phyloP scores from a whole-genome alignment of 371 early-diverging fungal genomes.

The Parasitella parasitica region DNA sequence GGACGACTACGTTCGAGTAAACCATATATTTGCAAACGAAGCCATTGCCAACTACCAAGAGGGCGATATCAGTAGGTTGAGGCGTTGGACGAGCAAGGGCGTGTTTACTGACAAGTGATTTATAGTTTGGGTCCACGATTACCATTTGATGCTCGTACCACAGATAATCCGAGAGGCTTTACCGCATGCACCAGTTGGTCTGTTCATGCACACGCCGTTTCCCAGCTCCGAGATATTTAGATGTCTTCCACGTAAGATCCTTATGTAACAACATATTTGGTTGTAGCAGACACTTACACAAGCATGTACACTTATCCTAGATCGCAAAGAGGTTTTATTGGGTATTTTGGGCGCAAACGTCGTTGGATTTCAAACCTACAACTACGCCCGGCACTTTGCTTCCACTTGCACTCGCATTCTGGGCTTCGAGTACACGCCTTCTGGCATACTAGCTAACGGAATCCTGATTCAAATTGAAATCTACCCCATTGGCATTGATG shows the following conservation, averaged over 20 bases:
- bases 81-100: not conserved
- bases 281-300: conserved; percentile 29
- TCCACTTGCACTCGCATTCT: conserved; percentile 90
- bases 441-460: conserved; percentile 76
- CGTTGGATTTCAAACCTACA: conserved; percentile 95
- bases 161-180: conserved; percentile 63
- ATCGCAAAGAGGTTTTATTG: conserved; percentile 85
- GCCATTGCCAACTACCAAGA: conserved; percentile 72
- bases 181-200: conserved; percentile 93
- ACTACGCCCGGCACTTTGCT: conserved; percentile 95
- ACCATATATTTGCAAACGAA: conserved; percentile 81
- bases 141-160: conserved; percentile 98
- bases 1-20: conserved; percentile 87
- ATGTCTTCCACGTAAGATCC: conserved; percentile 61
- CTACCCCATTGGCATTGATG: conserved; percentile 98
- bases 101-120: conserved; percentile 67
- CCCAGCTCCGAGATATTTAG: conserved; percentile 94
- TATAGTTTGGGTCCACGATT: conserved; percentile 99
- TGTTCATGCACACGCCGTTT: conserved; percentile 99
- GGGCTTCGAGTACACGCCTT: conserved; percentile 83
- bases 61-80: conserved; percentile 89
- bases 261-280: too few relatives aligned
- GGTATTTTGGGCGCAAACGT: conserved; percentile 92
- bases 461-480: conserved; percentile 87
- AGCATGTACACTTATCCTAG: conserved; percentile 30